Evolutionary conservation across 139 green algal genomes (phyloP), one percentile per base, ranked within the genome.

Genomic region (Ettlia oleoabundans): DNA sequence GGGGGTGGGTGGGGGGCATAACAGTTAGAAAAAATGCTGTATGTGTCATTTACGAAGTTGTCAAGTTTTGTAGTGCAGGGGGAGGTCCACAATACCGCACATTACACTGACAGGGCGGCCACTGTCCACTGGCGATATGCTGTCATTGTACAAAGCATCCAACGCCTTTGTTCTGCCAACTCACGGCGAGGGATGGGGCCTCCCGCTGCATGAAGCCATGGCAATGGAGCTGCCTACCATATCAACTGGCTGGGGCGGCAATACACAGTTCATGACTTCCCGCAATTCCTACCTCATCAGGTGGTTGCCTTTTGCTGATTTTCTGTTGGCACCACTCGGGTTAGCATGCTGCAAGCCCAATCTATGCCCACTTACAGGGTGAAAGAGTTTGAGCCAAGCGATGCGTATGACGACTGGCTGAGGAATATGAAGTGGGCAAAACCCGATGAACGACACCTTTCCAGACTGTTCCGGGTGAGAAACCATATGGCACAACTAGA

Each of bases 121-220:
- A 5, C 52, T 78, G 32, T 78, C 71, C 28, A 78, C 71, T 30
- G n/a, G 40, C 30, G 71, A 42, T n/a, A 78, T 78, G 71, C 62
- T 78, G 37, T 42, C 33, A 5, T 24, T 78, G 71, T 78, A 78
- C n/a, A 43, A 63, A 19, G 55, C 62, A 13, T 38, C 70, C 8
- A 30, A 80, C 9, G 80, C 80, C 65, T 85, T 80, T 79, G 80
- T 85, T 28, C 37, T 85, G 52, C 80, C 80, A 15, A 81, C 64
- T 7, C 68, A 80, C 33, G 80, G 80, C 32, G 80, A 85, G 72
- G 80, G 80, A 13, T 85, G 80, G 80, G 80, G 80, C 41, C 72
- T 79, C 22, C 80, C 80, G n/a, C 70, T 73, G 24, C 53, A 65
- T 61, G 80, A 85, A 53, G 80, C 80, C 19, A 85, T 85, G 80